Evolutionary conservation across 352 stramenopile genomes (phyloP), one percentile per base, ranked within the genome.

Genomic region (Peronospora farinosa): DNA sequence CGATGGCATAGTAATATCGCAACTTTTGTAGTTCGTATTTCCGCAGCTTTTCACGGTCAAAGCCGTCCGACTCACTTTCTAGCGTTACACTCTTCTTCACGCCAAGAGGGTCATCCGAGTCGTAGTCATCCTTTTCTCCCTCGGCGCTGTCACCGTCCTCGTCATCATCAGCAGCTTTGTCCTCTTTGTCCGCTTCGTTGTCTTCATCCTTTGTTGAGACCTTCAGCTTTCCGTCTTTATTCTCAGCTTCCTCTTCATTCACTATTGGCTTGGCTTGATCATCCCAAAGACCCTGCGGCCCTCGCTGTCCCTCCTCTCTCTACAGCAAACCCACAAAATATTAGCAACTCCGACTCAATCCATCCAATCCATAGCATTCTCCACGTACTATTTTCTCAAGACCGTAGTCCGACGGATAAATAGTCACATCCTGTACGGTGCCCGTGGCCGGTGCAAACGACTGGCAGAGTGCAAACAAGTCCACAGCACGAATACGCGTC

Each of bases 1-100:
- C 92, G 15, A 99, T 74, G 4, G 95, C 96, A 77, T 98, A 99
- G 62, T 98, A 99, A 69, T 99, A 99, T 55, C 94, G 90, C 30
- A 99, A 74, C 67, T 98, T 98, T 47, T 97, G 89, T 38, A 97
- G 76, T 64, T 99, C 96, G 68, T 98, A 99, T 30, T 85, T 84
- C 47, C 95, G 85, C 31, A 99, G 69, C 56, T 96, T 96, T 69
- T 98, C 94, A 23, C 72, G 68, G 69, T 98, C 90, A 57, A 98
- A 97, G 16, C 87, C 72, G 30, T 88, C 72, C 3, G 54, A 56
- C 15, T 78, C 69, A 39, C 69, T 65, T 45, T 71, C 73, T 8
- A 72, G 57, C 0, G 56, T 82, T 38, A 82, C 78, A 38, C 53
- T 79, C 51, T 78, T 77, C 65, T 79, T 87, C 11, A 84, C 63